Evolutionary conservation across 2,329 filamentous ascomycete species (phyloP), one percentile per base, ranked within the genome.

Genomic region (Botrytis fabae): DNA sequence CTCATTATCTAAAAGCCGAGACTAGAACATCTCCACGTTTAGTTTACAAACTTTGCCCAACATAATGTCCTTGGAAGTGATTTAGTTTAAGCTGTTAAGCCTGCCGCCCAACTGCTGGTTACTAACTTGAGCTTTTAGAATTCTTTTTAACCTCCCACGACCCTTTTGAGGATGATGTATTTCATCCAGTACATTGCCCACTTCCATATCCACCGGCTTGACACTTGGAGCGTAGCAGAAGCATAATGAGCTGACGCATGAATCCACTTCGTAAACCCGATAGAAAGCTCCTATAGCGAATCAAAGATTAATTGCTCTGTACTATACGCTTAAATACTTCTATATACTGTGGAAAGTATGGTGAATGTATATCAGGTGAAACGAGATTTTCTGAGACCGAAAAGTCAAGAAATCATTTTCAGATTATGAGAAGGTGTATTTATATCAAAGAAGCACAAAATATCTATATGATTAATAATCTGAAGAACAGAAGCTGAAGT

Each of bases 91-190:
- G 25, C 48, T n/a, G 35, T 12, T n/a, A 44, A 44, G 42, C 18
- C 42, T 44, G 16, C 12, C 42, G 4, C 18, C 12, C 4, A 44
- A 46, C 18, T 8, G 7, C 44, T 20, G 5, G 12, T 25, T 0
- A 51, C 25, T 51, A n/a, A 16, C 5, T 2, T n/a, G 25, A n/a
- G n/a, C 25, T 12, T 51, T n/a, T n/a, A 51, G 5, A 0, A 14
- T n/a, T 51, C 2, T 1, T n/a, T 51, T n/a, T 7, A 3, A 7
- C 1, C 4, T 51, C 12, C 48, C 6, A n/a, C 2, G 4, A 6
- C 2, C 25, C 48, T 7, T n/a, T 12, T 25, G 25, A 25, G 14
- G n/a, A 6, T n/a, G 1, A 0, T 51, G 10, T 16, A 7, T n/a
- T 25, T 12, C 4, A 2, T 51, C 25, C 7, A 51, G 48, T 12